Base-by-base conservation (phyloP, 345 rosid genomes). In the Ceriops zippeliana region DNA sequence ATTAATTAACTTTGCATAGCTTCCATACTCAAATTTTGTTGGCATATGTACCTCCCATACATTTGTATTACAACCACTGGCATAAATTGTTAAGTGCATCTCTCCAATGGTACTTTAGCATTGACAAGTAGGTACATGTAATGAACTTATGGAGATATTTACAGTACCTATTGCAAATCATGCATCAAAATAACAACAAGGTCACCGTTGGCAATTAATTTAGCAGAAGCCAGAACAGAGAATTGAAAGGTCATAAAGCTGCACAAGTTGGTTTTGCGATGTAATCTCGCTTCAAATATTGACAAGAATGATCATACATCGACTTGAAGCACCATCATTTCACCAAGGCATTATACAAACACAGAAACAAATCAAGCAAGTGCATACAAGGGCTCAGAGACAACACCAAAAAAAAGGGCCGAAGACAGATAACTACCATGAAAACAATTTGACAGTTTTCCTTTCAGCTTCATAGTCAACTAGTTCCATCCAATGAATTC, bases 401-500 rank as follows among this genome's bases (percentile, higher is more conserved):
- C 73, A 70, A 57, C 57, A 17, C 66, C n/a, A 1, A 34, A 2
- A 37, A 67, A 57, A 54, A 61, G 46, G n/a, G 16, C 27, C 49
- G 52, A 32, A 63, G 58, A 38, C 31, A 20, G 54, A 8, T 6
- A 6, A 15, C 30, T 52, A 7, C 7, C 56, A 58, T 30, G n/a
- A 11, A 21, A 26, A 61, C 22, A 10, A 66, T 66, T 42, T 7
- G 35, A 58, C 46, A 26, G 32, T 70, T 24, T 37, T 58, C 15
- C 49, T 37, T 66, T 37, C 53, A 17, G 61, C 24, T 68, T 11
- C 63, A 51, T 60, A 46, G 34, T 53, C 61, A 67, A 70, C 57
- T 34, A 57, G 47, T 51, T 62, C 61, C 22, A 68, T 61, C 67
- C 52, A 35, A 57, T 7, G 70, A 75, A 65, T 58, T 58, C 58